These are phyloP conservation scores for Pyricularia sp. DNA, from an alignment of 2,329 filamentous ascomycete genomes.

Conservation along the genomic window DNA sequence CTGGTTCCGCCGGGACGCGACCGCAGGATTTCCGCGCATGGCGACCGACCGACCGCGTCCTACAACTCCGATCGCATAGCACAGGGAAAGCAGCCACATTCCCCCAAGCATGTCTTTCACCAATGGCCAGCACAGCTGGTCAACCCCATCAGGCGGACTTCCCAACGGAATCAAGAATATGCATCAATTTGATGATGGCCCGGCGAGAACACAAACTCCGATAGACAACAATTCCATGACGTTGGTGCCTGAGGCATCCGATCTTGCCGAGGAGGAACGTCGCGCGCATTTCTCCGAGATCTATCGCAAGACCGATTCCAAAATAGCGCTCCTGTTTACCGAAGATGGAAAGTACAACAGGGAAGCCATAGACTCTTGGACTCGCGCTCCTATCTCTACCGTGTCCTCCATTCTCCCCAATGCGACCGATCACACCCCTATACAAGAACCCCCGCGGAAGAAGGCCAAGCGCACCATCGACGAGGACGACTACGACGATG, in stretches of 20 bases:
- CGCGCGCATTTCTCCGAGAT: constrained; percentile 64
- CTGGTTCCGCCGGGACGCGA: constrained; percentile 37
- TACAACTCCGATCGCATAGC: constrained; percentile 26
- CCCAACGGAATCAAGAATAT: constrained; percentile 35
- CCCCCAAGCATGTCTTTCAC: constrained; percentile 32
- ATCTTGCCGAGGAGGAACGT: constrained; percentile 56
- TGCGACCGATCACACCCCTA: constrained; percentile 44
- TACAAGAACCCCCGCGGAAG: constrained; percentile 53
- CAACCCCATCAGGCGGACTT: constrained; percentile 39
- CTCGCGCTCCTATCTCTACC: constrained; percentile 18
- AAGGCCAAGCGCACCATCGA: constrained; percentile 66
- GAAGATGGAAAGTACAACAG: constrained; percentile 40
- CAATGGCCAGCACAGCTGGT: constrained; percentile 53
- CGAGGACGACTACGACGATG: constrained; percentile 76
- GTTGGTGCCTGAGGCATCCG: constrained; percentile 49
- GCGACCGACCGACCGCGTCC: constrained; percentile 36
- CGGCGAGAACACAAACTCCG: constrained; percentile 36
- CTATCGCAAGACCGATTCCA: constrained; percentile 64
- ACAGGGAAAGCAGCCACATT: background rate
- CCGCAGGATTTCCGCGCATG: constrained; percentile 35
- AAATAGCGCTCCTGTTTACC: constrained; percentile 62
- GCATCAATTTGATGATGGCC: constrained; percentile 48
- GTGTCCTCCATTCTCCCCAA: constrained; percentile 23
- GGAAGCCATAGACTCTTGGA: constrained; percentile 39
- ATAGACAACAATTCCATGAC: constrained; percentile 34